Percentiles rank a stretch among this genome's conserved stretches.
Evolutionary conservation across 768 basidiomycete species (phyloP).

Genomic region (Butyriboletus loyo): DNA sequence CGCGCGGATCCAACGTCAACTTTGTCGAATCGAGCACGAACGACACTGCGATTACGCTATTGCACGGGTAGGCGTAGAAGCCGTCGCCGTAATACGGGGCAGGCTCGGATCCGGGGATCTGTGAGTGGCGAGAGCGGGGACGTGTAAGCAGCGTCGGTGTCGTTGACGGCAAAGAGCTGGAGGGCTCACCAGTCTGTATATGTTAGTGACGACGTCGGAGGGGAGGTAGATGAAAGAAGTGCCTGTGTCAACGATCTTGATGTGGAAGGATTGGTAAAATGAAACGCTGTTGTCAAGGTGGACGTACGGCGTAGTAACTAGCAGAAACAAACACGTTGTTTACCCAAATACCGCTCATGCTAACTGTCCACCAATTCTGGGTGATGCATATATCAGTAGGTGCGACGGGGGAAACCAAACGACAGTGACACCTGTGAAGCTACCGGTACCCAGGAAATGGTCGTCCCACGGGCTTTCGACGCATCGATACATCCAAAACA

Average conservation of each 20-base stretch:
- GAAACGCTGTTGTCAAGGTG: neutral
- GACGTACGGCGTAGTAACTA: conserved; percentile 15
- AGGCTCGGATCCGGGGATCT: conserved; percentile 49
- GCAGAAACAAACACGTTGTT: conserved; percentile 20
- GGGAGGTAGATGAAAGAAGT: conserved; percentile 65
- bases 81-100: conserved; percentile 45
- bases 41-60: conserved; percentile 31
- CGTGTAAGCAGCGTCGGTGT: neutral
- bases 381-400: neutral
- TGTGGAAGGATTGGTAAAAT: neutral
- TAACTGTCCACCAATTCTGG: conserved; percentile 62
- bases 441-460: conserved; percentile 36
- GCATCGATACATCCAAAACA: conserved; percentile 34
- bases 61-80: conserved; percentile 58
- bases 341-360: conserved; percentile 44
- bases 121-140: neutral
- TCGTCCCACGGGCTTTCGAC: conserved; percentile 28
- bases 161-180: neutral
- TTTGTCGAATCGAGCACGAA: conserved; percentile 43
- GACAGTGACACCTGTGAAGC: conserved; percentile 31
- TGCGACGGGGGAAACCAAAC: neutral
- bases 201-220: conserved; percentile 34
- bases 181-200: conserved; percentile 44
- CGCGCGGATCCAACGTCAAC: conserved; percentile 42
- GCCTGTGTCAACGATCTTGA: conserved; percentile 65